Percentiles rank a stretch among this genome's conserved stretches.
Conservation (phyloP, 2,329 filamentous ascomycete species). For the Exserohilum turcica region DNA sequence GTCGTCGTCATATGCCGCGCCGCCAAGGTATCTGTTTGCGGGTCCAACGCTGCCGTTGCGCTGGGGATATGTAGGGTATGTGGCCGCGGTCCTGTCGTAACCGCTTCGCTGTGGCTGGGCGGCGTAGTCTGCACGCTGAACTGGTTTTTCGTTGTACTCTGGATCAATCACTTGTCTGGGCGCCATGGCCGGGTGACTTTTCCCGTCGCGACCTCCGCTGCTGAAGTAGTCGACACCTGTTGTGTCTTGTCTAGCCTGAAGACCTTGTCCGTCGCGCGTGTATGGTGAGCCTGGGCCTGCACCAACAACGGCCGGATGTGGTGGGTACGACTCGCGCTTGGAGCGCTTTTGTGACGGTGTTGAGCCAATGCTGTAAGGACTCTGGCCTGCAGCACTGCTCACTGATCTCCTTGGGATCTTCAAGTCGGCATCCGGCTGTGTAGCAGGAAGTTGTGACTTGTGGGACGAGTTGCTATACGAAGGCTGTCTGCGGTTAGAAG, state of each 20-base stretch:
- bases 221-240: conserved; percentile 38
- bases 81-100: conserved; percentile 27
- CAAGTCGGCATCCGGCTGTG: conserved; percentile 14
- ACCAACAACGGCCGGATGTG: conserved; percentile 46
- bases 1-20: conserved; percentile 39
- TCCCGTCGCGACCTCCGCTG: conserved; percentile 27
- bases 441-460: conserved; percentile 40
- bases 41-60: conserved; percentile 34
- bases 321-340: conserved; percentile 43
- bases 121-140: conserved; percentile 24
- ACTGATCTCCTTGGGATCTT: conserved; percentile 38
- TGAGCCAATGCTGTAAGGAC: conserved; percentile 31
- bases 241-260: conserved; percentile 38
- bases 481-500: conserved; percentile 31
- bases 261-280: conserved; percentile 30
- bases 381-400: conserved; percentile 43
- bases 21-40: conserved; percentile 37
- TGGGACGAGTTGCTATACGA: conserved; percentile 41
- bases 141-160: conserved; percentile 17
- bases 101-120: conserved; percentile 26
- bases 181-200: conserved; percentile 13
- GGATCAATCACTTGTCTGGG: conserved; percentile 11
- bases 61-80: conserved; percentile 27
- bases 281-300: conserved; percentile 43
- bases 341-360: conserved; percentile 22